Evolutionary conservation across 345 rosid genomes (phyloP).

Genomic region (Cardiospermum halicacabum): DNA sequence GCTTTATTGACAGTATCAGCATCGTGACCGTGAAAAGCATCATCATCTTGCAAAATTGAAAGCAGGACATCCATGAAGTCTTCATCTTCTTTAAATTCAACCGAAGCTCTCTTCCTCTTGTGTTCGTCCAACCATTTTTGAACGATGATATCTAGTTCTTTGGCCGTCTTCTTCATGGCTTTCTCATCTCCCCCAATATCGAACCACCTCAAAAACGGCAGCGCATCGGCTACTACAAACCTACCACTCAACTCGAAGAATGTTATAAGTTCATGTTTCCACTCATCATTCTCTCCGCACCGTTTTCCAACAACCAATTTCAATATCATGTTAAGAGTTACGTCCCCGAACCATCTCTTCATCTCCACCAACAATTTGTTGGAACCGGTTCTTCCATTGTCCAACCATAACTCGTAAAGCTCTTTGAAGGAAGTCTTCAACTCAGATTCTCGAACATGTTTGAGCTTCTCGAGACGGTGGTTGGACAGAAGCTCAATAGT

Average conservation of each 20-base stretch:
- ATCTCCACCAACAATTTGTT: constrained; percentile 23
- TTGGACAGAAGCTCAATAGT: constrained; percentile 31
- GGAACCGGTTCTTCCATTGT: not conserved
- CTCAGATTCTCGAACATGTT: constrained; percentile 21
- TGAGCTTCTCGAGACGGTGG: constrained; percentile 23
- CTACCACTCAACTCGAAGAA: constrained; percentile 17
- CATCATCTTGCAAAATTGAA: constrained; percentile 5
- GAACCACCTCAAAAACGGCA: constrained; percentile 29
- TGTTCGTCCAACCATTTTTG: constrained; percentile 31
- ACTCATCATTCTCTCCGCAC: constrained; percentile 11
- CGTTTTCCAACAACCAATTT: constrained; percentile 23
- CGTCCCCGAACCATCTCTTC: constrained; percentile 30
- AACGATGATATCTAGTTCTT: constrained; percentile 21
- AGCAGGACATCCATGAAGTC: constrained; percentile 40
- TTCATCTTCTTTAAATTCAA: not conserved
- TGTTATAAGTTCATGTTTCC: not conserved
- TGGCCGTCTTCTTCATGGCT: constrained; percentile 25
- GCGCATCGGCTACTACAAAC: constrained; percentile 28
- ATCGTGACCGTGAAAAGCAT: constrained; percentile 1
- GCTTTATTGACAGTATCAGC: constrained; percentile 28
- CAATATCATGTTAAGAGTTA: constrained; percentile 24
- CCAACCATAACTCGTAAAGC: constrained; percentile 12
- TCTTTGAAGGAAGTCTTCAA: constrained; percentile 13
- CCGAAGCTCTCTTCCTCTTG: not conserved
- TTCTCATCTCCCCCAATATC: constrained; percentile 31